Percentiles rank a stretch among this genome's conserved stretches.
Evolutionary conservation across 2,329 filamentous ascomycete species (phyloP).

Genomic region (Alternaria novae-zelandiae): DNA sequence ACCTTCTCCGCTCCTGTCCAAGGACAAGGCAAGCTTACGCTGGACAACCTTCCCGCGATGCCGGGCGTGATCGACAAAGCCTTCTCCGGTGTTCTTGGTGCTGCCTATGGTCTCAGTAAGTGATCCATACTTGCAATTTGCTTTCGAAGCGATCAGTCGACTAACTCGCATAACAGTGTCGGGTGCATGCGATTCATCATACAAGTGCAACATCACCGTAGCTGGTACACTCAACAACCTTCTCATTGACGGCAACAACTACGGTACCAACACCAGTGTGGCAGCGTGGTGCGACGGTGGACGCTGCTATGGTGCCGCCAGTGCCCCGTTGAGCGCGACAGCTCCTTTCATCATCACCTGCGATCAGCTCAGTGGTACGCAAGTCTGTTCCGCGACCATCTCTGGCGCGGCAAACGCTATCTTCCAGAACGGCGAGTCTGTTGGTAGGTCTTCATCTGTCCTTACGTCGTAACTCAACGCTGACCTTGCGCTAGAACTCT

Average conservation of each 20-base stretch:
- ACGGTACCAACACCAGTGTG: background rate
- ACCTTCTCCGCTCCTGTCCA: background rate
- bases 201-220: background rate
- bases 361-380: background rate
- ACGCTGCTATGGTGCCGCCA: background rate
- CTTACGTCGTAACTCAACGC: fast-evolving
- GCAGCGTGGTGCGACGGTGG: background rate
- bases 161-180: background rate
- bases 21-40: background rate
- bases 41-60: background rate
- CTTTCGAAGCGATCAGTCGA: background rate
- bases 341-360: background rate
- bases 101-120: background rate
- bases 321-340: background rate
- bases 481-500: background rate
- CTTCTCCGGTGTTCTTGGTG: background rate
- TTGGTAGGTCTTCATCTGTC: background rate
- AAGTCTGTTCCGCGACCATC: background rate
- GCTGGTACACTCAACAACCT: background rate
- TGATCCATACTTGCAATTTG: background rate
- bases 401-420: background rate
- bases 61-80: background rate
- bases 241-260: background rate
- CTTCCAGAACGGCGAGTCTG: background rate
- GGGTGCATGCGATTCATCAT: background rate